Evolutionary conservation across 2,329 filamentous ascomycete species (phyloP).

Genomic region (Raffaelea albimanens): DNA sequence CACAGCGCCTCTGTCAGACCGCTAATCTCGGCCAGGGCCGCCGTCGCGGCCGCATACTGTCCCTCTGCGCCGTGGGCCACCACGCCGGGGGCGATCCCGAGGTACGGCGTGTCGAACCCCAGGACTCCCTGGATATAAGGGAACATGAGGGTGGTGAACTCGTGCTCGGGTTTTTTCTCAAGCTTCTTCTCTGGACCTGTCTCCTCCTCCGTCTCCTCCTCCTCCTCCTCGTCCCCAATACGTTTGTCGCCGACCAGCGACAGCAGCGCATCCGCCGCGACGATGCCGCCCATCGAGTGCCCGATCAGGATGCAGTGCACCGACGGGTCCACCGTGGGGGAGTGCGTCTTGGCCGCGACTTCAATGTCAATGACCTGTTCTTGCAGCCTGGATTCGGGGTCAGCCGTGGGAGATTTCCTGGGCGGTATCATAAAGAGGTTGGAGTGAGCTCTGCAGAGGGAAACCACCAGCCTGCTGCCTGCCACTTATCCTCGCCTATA

Average conservation of each 20-base stretch:
- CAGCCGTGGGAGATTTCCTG: not conserved
- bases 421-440: no score
- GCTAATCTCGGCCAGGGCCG: constrained; percentile 59
- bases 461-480: no score
- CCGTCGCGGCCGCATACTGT: constrained; percentile 67
- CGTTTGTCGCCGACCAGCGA: constrained; percentile 52
- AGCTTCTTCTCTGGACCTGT: not conserved
- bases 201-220: constrained; percentile 21
- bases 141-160: constrained; percentile 68
- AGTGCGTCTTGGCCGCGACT: constrained; percentile 68
- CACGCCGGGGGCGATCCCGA: constrained; percentile 71
- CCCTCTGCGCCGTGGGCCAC: constrained; percentile 81
- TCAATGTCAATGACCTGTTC: constrained; percentile 93
- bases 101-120: constrained; percentile 89
- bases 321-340: constrained; percentile 76
- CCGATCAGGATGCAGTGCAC: constrained; percentile 75
- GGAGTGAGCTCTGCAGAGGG: no score
- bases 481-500: no score
- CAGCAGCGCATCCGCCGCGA: constrained; percentile 80
- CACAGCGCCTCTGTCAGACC: constrained; percentile 60
- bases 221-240: constrained; percentile 29
- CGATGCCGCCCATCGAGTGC: constrained; percentile 89
- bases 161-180: constrained; percentile 12
- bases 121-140: constrained; percentile 85
- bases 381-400: constrained; percentile 68